Evolutionary conservation across 2,329 filamentous ascomycete genomes (phyloP).

Genomic region (Phoma sp.): DNA sequence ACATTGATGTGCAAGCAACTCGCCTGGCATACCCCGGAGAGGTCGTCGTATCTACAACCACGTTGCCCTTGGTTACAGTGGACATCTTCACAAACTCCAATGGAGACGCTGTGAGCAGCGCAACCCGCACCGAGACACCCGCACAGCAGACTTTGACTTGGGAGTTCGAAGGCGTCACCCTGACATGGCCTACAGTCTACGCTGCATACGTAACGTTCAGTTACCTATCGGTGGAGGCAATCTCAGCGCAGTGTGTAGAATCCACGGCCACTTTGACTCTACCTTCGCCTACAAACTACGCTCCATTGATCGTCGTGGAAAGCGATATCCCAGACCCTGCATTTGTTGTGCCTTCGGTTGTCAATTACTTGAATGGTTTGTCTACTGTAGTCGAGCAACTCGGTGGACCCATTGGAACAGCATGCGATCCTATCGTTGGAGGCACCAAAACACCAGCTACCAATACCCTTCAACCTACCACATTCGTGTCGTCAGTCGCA

Average conservation of each 20-base stretch:
- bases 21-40: slow-evolving; percentile 35
- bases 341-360: slow-evolving; percentile 35
- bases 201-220: slow-evolving; percentile 40
- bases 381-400: slow-evolving; percentile 40
- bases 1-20: slow-evolving; percentile 42
- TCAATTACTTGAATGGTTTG: slow-evolving; percentile 38
- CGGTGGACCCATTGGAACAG: slow-evolving; percentile 33
- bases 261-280: slow-evolving; percentile 24
- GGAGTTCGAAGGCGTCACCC: slow-evolving; percentile 27
- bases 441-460: slow-evolving; percentile 2
- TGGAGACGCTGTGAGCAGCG: slow-evolving; percentile 22
- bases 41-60: slow-evolving; percentile 26
- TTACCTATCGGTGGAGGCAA: slow-evolving; percentile 29
- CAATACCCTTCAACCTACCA: slow-evolving; percentile 12
- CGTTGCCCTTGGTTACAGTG: slow-evolving; percentile 28
- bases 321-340: slow-evolving; percentile 28
- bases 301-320: slow-evolving; percentile 29
- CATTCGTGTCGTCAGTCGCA: slow-evolving; percentile 10
- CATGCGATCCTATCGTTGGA: slow-evolving; percentile 43
- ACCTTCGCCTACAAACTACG: slow-evolving; percentile 36
- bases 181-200: slow-evolving; percentile 44
- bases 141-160: slow-evolving; percentile 33
- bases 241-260: slow-evolving; percentile 30
- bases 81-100: slow-evolving; percentile 26
- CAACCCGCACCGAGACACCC: slow-evolving; percentile 16